Conservation (phyloP, 495 filamentous ascomycete species). For the Delitschia confertaspora region DNA sequence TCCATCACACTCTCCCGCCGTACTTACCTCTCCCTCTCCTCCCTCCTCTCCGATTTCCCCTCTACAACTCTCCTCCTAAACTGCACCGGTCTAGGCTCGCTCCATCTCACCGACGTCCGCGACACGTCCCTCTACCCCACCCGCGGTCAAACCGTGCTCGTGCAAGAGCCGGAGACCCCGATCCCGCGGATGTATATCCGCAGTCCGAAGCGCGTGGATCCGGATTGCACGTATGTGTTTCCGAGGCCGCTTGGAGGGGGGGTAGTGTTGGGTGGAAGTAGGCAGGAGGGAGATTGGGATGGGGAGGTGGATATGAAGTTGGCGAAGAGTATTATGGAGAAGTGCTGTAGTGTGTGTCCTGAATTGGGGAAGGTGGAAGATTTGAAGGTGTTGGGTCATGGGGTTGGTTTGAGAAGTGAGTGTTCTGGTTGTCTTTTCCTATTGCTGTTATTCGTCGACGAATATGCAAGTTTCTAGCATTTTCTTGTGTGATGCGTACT, state of each 20-base stretch:
- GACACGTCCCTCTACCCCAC: constrained; percentile 31
- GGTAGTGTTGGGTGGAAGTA: constrained; percentile 22
- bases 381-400: constrained; percentile 19
- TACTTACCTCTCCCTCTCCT: constrained; percentile 6
- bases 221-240: constrained; percentile 30
- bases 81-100: constrained; percentile 19
- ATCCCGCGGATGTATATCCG: constrained; percentile 32
- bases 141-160: constrained; percentile 38
- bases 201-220: constrained; percentile 27
- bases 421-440: background rate
- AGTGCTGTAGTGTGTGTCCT: constrained; percentile 17
- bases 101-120: constrained; percentile 15
- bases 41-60: constrained; percentile 15
- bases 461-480: background rate
- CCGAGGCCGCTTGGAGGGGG: constrained; percentile 22
- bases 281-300: constrained; percentile 22
- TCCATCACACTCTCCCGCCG: constrained; percentile 9
- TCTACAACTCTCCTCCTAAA: constrained; percentile 18
- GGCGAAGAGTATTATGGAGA: constrained; percentile 21
- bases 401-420: constrained; percentile 23
- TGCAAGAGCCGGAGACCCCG: constrained; percentile 29
- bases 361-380: constrained; percentile 23
- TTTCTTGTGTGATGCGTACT: background rate
- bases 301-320: constrained; percentile 23
- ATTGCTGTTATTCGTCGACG: background rate